phyloP scores from a whole-genome alignment of 1,139 yeast species.

The Torulaspora pretoriensis region DNA sequence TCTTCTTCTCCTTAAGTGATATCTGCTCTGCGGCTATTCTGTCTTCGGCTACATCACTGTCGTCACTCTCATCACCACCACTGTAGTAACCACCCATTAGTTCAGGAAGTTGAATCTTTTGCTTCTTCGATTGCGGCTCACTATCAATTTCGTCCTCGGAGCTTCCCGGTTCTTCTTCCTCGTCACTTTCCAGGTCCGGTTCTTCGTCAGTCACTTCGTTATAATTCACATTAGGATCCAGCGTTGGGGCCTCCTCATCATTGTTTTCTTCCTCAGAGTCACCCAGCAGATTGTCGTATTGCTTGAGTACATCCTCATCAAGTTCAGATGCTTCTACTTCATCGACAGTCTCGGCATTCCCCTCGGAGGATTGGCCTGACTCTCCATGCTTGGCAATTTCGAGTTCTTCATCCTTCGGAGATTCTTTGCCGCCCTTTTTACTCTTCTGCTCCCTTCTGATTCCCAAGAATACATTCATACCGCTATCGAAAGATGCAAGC shows the following conservation, averaged over 20 bases:
- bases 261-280: slow-evolving; percentile 52
- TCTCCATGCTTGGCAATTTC: slow-evolving; percentile 21
- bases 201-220: slow-evolving; percentile 64
- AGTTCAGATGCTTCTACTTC: slow-evolving; percentile 24
- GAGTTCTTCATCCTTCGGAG: slow-evolving; percentile 19
- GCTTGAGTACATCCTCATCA: slow-evolving; percentile 34
- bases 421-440: slow-evolving; percentile 16
- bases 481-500: slow-evolving; percentile 50
- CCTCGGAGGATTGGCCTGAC: slow-evolving; percentile 21
- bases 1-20: slow-evolving; percentile 45
- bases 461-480: slow-evolving; percentile 59
- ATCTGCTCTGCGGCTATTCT: slow-evolving; percentile 52
- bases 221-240: slow-evolving; percentile 44
- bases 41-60: slow-evolving; percentile 46
- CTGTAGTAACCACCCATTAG: slow-evolving; percentile 76
- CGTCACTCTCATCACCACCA: slow-evolving; percentile 53
- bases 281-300: slow-evolving; percentile 52
- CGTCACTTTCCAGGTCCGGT: slow-evolving; percentile 42
- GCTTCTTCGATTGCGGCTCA: slow-evolving; percentile 25
- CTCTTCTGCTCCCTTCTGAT: slow-evolving; percentile 43
- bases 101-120: slow-evolving; percentile 52
- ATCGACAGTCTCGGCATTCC: slow-evolving; percentile 18
- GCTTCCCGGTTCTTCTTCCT: slow-evolving; percentile 19
- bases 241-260: slow-evolving; percentile 32
- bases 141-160: slow-evolving; percentile 37